These are phyloP conservation scores for Aspergillus sp. DNA, from an alignment of 2,329 filamentous ascomycete genomes.

Conservation along the genomic window DNA sequence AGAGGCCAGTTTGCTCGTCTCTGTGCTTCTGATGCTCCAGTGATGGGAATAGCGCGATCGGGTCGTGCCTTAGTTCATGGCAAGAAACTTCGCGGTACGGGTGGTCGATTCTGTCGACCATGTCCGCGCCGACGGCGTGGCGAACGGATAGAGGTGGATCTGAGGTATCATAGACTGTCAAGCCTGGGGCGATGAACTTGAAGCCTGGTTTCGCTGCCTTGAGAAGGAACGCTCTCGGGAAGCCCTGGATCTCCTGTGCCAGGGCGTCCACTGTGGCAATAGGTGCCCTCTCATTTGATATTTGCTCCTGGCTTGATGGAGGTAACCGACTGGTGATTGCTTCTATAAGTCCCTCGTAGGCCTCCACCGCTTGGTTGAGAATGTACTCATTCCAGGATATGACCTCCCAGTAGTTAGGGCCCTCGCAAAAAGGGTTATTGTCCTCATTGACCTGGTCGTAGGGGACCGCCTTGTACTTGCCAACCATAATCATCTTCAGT, in stretches of 20 bases:
- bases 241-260: background rate
- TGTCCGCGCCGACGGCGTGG: background rate
- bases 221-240: background rate
- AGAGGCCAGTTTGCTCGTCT: background rate
- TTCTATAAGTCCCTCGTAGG: conserved; percentile 1
- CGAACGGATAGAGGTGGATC: background rate
- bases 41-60: background rate
- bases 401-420: background rate
- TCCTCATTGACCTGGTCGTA: background rate
- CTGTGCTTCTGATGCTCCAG: background rate
- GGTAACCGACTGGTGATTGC: background rate
- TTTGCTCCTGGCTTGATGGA: background rate
- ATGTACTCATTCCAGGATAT: conserved; percentile 1
- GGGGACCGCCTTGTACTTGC: background rate
- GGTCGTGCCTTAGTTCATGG: background rate
- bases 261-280: conserved; percentile 1
- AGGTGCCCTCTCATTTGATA: background rate
- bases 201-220: background rate
- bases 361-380: background rate
- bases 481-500: background rate
- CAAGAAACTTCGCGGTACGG: background rate
- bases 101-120: background rate
- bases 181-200: background rate
- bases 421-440: background rate
- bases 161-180: background rate